Evolutionary conservation across 2,329 filamentous ascomycete genomes (phyloP), one percentile per base, ranked within the genome.

Genomic region (Shiraia sp.): DNA sequence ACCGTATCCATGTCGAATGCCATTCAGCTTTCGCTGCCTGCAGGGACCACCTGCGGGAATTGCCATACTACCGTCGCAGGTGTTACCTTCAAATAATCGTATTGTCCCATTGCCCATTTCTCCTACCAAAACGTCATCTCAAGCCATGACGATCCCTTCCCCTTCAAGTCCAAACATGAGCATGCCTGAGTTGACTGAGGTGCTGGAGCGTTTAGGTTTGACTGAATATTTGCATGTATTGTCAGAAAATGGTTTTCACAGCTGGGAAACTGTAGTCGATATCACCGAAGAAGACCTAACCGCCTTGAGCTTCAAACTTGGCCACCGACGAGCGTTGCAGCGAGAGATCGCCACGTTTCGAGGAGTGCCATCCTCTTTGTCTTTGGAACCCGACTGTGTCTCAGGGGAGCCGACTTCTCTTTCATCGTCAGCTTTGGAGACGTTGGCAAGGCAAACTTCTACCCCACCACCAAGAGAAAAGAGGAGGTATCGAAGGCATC

Each of bases 281-380:
- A 70, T 72, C 25, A 71, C 68, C 15, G 69, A 72, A 32, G 62
- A 69, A 12, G 68, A 72, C 38, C 45, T 72, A 27, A 61, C 57
- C 2, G 26, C 59, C 6, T 49, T 72, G 19, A 53, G 61, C 30
- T 70, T 72, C 58, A 71, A 72, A 47, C 57, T 71, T 3, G 69
- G 69, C 36, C 69, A 71, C 42, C 62, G 69, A 6, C 59, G 69
- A 28, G 47, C 57, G 10, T 49, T 72, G 13, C 69, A 72, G 48
- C 66, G 69, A 36, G 66, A 70, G 35, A 72, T 72, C 32, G 68
- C 69, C 3, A 65, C 65, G 3, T 68, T 51, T 28, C 61, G 68
- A 26, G 63, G 63, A 10, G 24, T 68, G 13, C 62, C 63, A 1
- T 40, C 51, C n/a, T 53, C 55, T 3, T 24, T 59, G 14, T 58